phyloP scores from a whole-genome alignment of 495 filamentous ascomycete genomes.

The Penicillium taxi region DNA sequence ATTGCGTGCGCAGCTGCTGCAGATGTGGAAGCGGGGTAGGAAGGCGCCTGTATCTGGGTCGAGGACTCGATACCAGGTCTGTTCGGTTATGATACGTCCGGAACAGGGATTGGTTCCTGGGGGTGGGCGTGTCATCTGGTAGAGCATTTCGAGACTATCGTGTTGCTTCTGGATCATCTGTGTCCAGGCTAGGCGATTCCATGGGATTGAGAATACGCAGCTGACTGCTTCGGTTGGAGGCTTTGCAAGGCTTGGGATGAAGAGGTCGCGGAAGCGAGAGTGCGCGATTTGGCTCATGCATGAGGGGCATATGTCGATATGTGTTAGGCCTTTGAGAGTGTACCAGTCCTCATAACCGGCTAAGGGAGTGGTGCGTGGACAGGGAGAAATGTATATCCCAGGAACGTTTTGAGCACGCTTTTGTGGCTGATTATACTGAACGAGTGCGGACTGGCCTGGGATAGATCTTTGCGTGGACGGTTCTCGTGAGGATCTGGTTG shows the following conservation, averaged over 20 bases:
- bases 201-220: constrained; percentile 56
- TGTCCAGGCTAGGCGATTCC: constrained; percentile 61
- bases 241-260: constrained; percentile 40
- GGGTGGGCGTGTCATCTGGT: constrained; percentile 41
- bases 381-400: constrained; percentile 40
- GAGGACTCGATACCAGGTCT: constrained; percentile 52
- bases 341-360: constrained; percentile 57
- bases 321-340: constrained; percentile 47
- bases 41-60: constrained; percentile 45
- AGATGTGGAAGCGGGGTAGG: constrained; percentile 51
- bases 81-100: constrained; percentile 35
- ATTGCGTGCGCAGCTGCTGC: constrained; percentile 44
- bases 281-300: constrained; percentile 51
- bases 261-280: constrained; percentile 44
- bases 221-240: constrained; percentile 31
- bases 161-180: constrained; percentile 51
- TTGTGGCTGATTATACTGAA: constrained; percentile 1
- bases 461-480: constrained; percentile 14
- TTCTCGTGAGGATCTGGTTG: constrained; percentile 3
- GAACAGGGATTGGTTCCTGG: constrained; percentile 41
- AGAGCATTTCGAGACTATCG: constrained; percentile 47
- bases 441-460: background rate
- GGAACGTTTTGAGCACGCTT: constrained; percentile 9
- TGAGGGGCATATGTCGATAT: constrained; percentile 56
- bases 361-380: constrained; percentile 43